Percentiles rank a stretch among this genome's conserved stretches.
phyloP scores from a whole-genome alignment of 2,329 filamentous ascomycete species.

The Magnaporthiopsis poae region DNA sequence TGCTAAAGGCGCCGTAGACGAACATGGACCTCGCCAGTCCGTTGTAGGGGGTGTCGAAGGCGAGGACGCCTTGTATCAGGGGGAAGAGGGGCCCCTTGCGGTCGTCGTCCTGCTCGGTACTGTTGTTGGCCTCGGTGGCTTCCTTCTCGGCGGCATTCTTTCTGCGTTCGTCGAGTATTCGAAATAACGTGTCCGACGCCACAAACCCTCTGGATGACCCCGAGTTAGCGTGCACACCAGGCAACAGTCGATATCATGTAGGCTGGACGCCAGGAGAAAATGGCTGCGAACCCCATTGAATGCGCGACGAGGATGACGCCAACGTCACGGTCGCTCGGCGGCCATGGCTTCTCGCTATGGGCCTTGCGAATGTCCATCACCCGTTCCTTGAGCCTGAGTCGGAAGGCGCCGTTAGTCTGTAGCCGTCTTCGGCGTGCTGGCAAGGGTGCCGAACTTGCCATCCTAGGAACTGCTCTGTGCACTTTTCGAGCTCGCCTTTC shows the following conservation, averaged over 20 bases:
- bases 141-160: conserved; percentile 13
- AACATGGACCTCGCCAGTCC: conserved; percentile 52
- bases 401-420: background rate
- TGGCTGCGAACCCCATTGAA: conserved; percentile 56
- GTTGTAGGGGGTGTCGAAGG: conserved; percentile 79
- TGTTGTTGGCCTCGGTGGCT: background rate
- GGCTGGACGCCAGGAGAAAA: background rate
- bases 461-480: conserved; percentile 34
- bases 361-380: conserved; percentile 70
- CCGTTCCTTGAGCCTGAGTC: conserved; percentile 60
- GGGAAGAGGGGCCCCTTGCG: conserved; percentile 52
- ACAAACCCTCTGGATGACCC: conserved; percentile 57
- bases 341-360: conserved; percentile 60
- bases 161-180: conserved; percentile 53
- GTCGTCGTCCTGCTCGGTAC: background rate
- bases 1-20: conserved; percentile 50
- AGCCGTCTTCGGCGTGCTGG: too few species aligned
- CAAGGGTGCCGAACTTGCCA: conserved; percentile 26
- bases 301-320: conserved; percentile 73
- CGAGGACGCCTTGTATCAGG: conserved; percentile 66
- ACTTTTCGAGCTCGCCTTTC: conserved; percentile 51
- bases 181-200: conserved; percentile 69
- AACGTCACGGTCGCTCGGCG: conserved; percentile 70
- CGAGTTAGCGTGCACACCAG: background rate
- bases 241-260: background rate